Conservation (phyloP, 1,139 yeast species). For the Candida tropicalis region DNA sequence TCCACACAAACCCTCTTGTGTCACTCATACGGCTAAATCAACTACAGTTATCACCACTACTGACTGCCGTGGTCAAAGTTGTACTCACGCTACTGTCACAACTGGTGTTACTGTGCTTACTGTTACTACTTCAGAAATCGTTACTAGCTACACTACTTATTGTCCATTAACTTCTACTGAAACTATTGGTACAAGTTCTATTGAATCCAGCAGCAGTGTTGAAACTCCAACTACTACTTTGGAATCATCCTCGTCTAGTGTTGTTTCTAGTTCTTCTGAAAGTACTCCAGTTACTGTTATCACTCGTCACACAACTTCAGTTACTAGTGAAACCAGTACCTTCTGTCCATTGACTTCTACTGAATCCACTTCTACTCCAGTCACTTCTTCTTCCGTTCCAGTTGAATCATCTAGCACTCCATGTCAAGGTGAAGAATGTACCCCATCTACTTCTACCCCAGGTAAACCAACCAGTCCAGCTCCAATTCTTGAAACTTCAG, state of each 20-base stretch:
- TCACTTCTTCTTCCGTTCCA: background rate
- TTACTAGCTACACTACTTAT: slow-evolving; percentile 5
- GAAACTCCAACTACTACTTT: background rate
- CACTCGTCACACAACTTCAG: no score
- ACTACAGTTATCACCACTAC: slow-evolving; percentile 1
- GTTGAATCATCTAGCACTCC: background rate
- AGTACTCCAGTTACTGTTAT: background rate
- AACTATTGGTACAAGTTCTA: background rate
- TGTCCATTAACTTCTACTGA: slow-evolving; percentile 9
- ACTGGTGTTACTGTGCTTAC: slow-evolving; percentile 9
- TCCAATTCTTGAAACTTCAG: no score
- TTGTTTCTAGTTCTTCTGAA: background rate
- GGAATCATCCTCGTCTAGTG: slow-evolving; percentile 16
- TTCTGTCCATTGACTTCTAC: slow-evolving; percentile 9
- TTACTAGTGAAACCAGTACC: slow-evolving; percentile 4
- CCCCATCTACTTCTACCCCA: no score
- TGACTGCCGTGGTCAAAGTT: slow-evolving; percentile 1
- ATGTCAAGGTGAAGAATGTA: no score
- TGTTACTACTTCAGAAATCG: slow-evolving; percentile 1
- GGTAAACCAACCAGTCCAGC: no score
- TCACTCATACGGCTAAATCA: slow-evolving; percentile 1
- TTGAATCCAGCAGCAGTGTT: background rate
- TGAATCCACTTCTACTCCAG: slow-evolving; percentile 1
- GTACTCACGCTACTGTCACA: background rate
- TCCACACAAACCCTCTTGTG: background rate